These are phyloP conservation scores for Fraxinus sp. DNA, from an alignment of 305 asterid genomes.

Conservation along the genomic window DNA sequence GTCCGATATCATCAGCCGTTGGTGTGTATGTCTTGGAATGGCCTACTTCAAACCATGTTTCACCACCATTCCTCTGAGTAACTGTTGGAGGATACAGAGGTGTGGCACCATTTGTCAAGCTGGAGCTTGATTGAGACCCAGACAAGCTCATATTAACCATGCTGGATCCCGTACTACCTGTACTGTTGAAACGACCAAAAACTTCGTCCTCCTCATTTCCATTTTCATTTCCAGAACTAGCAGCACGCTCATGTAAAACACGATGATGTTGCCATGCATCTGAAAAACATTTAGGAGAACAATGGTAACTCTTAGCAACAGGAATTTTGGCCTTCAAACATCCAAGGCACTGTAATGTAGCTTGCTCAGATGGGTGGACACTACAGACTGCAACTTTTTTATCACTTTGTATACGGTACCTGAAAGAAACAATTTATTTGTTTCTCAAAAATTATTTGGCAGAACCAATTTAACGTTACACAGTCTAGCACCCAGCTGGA, in stretches of 20 bases:
- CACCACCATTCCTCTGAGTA: constrained; percentile 75
- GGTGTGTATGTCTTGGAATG: constrained; percentile 81
- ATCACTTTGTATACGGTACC: constrained; percentile 97
- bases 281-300: constrained; percentile 83
- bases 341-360: constrained; percentile 88
- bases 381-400: constrained; percentile 83
- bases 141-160: constrained; percentile 38
- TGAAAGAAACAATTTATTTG: constrained; percentile 33
- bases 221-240: constrained; percentile 69
- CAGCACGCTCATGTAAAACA: constrained; percentile 90
- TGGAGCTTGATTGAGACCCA: constrained; percentile 57
- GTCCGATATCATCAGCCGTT: constrained; percentile 87
- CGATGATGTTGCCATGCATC: constrained; percentile 99
- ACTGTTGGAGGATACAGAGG: constrained; percentile 74
- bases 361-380: constrained; percentile 94
- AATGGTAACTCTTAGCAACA: constrained; percentile 81
- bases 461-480: neutral
- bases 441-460: neutral
- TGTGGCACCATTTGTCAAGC: constrained; percentile 57
- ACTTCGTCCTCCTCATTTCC: constrained; percentile 93
- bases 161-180: constrained; percentile 60
- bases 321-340: constrained; percentile 92
- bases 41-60: constrained; percentile 96
- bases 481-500: neutral
- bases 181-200: constrained; percentile 70